phyloP scores from a whole-genome alignment of 73 alveolate genomes.

The Durusdinium trenchii region DNA sequence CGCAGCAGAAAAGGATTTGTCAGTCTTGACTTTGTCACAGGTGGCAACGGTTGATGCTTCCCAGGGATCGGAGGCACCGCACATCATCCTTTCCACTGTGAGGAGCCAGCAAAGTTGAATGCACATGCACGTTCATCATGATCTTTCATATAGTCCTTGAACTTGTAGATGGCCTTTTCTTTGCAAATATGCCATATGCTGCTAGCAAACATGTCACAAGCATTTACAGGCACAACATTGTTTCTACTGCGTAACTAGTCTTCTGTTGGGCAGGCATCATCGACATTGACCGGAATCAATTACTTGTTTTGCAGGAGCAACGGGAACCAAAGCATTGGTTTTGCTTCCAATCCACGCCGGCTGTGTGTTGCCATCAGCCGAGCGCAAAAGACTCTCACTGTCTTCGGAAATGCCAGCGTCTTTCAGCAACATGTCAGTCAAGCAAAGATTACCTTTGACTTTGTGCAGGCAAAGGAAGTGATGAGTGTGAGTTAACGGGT shows the following conservation, averaged over 20 bases:
- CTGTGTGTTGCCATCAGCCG: constrained; percentile 73
- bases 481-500: neutral
- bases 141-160: neutral
- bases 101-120: neutral
- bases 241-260: no score
- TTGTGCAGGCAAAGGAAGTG: neutral
- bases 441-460: neutral
- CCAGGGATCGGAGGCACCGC: constrained; percentile 79
- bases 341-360: constrained; percentile 77
- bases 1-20: neutral
- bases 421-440: constrained; percentile 13
- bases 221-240: no score
- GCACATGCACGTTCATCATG: neutral
- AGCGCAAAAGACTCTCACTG: constrained; percentile 60
- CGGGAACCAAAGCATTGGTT: constrained; percentile 23
- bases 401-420: constrained; percentile 13
- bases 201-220: no score
- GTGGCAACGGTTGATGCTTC: constrained; percentile 85
- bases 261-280: neutral
- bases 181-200: no score
- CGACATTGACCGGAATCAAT: neutral
- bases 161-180: no score
- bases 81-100: constrained; percentile 67
- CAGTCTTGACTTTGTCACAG: neutral
- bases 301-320: constrained; percentile 25